Base-by-base conservation (phyloP, 2,329 filamentous ascomycete species). In the Fusarium poae region DNA sequence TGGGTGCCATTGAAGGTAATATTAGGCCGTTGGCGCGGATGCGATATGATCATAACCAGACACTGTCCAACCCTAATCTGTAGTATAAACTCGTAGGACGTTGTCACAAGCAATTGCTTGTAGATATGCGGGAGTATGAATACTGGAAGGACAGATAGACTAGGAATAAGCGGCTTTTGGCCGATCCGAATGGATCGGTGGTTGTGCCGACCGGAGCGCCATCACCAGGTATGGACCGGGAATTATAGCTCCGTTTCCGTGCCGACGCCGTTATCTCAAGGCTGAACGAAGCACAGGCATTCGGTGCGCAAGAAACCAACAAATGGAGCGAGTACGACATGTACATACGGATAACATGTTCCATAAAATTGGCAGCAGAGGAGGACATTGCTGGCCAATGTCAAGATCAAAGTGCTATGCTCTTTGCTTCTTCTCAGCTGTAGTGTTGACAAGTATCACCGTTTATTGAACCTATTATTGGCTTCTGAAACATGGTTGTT, bases 121-220 rank as follows among this genome's bases (percentile, higher is more conserved):
- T 37, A 45, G 18, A 16, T 50, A 29, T 15, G 25, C 18, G 40
- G 51, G 44, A 56, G 51, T 43, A 65, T 57, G 48, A 53, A 45
- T 46, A 29, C 39, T 58, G 30, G 25, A 40, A 8, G 37, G 54
- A 48, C 39, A 55, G 42, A 57, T 27, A 21, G 18, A 20, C 7
- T 20, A 16, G 43, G 39, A 15, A 10, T n/a, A n/a, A 23, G n/a
- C 27, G 34, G 25, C 18, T 21, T 34, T 13, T 18, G 34, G 34
- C 63, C 62, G 62, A 62, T 20, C 59, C 62, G 71, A 53, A 54
- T 50, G 37, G 44, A 30, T 62, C 57, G 64, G 67, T 62, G 43
- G 44, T 52, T 63, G 56, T 57, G 23, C 40, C 49, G 45, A 48
- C 50, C 65, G 58, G 58, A 53, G 48, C 27, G 32, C 32, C 34